These are phyloP conservation scores for Ilyonectria robusta DNA, from an alignment of 2,329 filamentous ascomycete genomes.

Conservation along the genomic window DNA sequence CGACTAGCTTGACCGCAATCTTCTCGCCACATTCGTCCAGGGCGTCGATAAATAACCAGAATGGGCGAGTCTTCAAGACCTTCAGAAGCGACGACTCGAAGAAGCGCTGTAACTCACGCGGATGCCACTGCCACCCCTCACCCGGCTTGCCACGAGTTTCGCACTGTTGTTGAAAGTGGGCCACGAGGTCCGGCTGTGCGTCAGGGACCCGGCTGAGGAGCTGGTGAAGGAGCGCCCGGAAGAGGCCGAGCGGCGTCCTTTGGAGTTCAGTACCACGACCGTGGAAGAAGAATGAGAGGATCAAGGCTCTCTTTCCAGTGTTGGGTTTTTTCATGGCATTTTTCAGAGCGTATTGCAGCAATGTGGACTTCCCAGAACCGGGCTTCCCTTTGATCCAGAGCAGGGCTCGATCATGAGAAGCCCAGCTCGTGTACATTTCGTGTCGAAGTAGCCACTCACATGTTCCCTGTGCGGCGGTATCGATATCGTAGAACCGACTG, in stretches of 20 bases:
- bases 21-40: conserved; percentile 53
- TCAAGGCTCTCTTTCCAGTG: conserved; percentile 19
- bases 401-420: conserved; percentile 32
- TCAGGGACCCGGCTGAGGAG: conserved; percentile 45
- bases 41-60: conserved; percentile 53
- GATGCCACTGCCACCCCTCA: conserved; percentile 48
- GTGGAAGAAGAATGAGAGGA: conserved; percentile 55
- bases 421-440: conserved; percentile 44
- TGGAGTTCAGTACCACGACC: conserved; percentile 18
- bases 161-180: conserved; percentile 26
- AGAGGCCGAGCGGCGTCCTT: conserved; percentile 8
- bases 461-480: conserved; percentile 42
- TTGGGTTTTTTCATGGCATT: conserved; percentile 28
- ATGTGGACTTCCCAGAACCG: conserved; percentile 47
- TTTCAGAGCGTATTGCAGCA: conserved; percentile 53
- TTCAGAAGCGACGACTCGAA: conserved; percentile 40
- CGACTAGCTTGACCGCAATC: conserved; percentile 38
- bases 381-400: conserved; percentile 56
- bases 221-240: conserved; percentile 33
- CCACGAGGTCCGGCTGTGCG: conserved; percentile 38
- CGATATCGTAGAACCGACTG: conserved; percentile 43
- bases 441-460: conserved; percentile 53
- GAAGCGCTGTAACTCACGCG: conserved; percentile 38
- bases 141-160: conserved; percentile 28
- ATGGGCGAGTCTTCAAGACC: conserved; percentile 33